These are phyloP conservation scores for Xylariaceae sp. DNA, from an alignment of 2,329 filamentous ascomycete genomes.

Conservation along the genomic window DNA sequence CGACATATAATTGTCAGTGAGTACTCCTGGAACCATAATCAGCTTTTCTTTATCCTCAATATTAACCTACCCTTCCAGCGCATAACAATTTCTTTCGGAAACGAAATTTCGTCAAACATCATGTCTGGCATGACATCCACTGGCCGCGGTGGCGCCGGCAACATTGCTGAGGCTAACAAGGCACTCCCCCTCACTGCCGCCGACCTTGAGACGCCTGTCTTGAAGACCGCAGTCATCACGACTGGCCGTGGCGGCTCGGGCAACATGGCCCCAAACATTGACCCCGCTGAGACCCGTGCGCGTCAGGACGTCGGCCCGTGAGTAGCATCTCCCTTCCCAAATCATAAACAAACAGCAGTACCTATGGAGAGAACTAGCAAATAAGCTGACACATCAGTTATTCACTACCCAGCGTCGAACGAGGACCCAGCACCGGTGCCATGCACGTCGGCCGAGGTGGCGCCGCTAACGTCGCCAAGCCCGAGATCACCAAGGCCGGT, in stretches of 20 bases:
- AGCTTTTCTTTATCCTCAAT: too few species aligned
- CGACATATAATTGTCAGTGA: too few species aligned
- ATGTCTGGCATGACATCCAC: conserved; percentile 51
- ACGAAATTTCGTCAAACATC: neutral
- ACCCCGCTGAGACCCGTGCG: conserved; percentile 66
- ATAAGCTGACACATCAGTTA: neutral
- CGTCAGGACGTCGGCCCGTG: conserved; percentile 78
- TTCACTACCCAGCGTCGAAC: conserved; percentile 39
- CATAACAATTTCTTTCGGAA: too few species aligned
- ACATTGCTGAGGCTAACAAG: conserved; percentile 54
- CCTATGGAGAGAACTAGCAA: neutral
- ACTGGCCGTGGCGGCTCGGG: conserved; percentile 84
- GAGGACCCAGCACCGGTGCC: conserved; percentile 52
- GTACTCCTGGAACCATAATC: too few species aligned
- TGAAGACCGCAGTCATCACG: conserved; percentile 79
- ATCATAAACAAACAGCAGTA: neutral
- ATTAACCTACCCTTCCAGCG: too few species aligned
- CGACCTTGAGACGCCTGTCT: conserved; percentile 73
- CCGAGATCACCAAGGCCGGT: conserved; percentile 14
- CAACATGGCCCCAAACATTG: conserved; percentile 74
- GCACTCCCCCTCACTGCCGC: conserved; percentile 45
- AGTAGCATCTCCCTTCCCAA: conserved; percentile 27
- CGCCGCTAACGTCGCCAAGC: conserved; percentile 62
- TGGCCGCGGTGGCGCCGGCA: conserved; percentile 74
- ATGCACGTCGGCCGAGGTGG: conserved; percentile 69